Base-by-base conservation (phyloP, 2,329 filamentous ascomycete genomes). In the Sclerotinia glacialis region DNA sequence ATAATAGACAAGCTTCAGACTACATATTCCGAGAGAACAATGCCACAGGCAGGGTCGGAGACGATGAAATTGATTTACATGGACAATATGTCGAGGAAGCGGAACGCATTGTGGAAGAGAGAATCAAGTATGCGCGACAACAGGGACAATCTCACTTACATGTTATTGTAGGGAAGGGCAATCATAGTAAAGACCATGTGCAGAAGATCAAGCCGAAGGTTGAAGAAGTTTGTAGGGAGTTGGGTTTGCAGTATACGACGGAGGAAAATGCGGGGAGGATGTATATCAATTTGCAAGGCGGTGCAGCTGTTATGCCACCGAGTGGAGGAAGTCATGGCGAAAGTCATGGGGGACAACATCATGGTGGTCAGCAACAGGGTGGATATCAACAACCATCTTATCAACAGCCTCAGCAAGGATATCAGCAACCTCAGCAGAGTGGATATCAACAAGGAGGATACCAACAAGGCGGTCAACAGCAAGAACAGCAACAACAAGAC, bases 21-120 rank as follows among this genome's bases (percentile, higher is more conserved):
- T 96, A 86, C 78, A 98, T 98, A 77, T 97, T 99, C 82, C 89
- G 93, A 50, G 92, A 94, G 80, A 97, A 97, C 82, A 98, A 98
- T 77, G 88, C 91, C 26, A 78, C 82, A 3, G 91, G 87, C 23
- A 87, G 89, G 69, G 89, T 96, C 12, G 84, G 86, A 21, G 82
- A 82, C 50, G 94, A 98, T 78, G 92, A 90, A 11, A 95, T 96
- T 86, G 92, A 96, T 72, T 83, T 89, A 68, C 95, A 99, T 78
- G 95, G 95, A 3, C 90, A 96, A 76, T 97, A 90, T 74, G 93
- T 97, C 67, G 92, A 97, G 77, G 95, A 98, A 81, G 95, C 95
- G 6, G 93, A 97, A 81, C 86, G 92, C 70, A 95, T 97, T 67
- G 82, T 98, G 28, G 91, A 94, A 80, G 83, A 91, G 78, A 85